phyloP scores from a whole-genome alignment of 73 alveolate species.

The Paramecium octaurelia region DNA sequence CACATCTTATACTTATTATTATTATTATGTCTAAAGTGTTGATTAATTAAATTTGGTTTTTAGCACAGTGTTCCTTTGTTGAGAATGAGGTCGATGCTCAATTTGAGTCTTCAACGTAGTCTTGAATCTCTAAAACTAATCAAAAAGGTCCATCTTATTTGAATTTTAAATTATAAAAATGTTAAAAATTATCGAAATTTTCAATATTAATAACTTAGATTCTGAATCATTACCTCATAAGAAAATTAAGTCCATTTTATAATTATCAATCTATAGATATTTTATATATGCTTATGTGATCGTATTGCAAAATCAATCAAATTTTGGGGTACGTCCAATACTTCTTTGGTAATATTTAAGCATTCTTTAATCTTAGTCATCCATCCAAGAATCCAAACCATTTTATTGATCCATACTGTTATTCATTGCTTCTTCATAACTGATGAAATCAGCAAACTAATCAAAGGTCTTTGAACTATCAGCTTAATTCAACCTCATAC shows the following conservation, averaged over 20 bases:
- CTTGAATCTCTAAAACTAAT: not conserved
- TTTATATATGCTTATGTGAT: not conserved
- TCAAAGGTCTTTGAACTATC: constrained; percentile 38
- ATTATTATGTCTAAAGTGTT: not conserved
- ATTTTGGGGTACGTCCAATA: constrained; percentile 44
- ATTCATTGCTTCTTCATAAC: constrained; percentile 47
- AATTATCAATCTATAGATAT: not conserved
- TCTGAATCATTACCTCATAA: constrained; percentile 74
- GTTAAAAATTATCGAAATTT: constrained; percentile 15
- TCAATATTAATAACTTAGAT: constrained; percentile 63
- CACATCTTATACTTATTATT: not conserved
- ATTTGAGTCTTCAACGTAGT: not conserved
- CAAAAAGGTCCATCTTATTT: constrained; percentile 14
- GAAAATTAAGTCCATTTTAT: not conserved
- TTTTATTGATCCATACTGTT: constrained; percentile 15
- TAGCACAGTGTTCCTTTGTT: not conserved
- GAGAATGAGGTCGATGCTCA: not conserved
- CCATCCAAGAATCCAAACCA: constrained; percentile 64
- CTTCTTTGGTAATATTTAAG: constrained; percentile 58
- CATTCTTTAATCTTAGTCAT: constrained; percentile 48
- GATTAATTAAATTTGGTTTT: not conserved
- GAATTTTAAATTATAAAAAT: not conserved
- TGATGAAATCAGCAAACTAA: constrained; percentile 34
- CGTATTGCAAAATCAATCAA: not conserved
- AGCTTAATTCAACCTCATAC: not conserved